Evolutionary conservation across 2,329 filamentous ascomycete species (phyloP), one percentile per base, ranked within the genome.

Genomic region (Cephalotrichum gorgonifer): DNA sequence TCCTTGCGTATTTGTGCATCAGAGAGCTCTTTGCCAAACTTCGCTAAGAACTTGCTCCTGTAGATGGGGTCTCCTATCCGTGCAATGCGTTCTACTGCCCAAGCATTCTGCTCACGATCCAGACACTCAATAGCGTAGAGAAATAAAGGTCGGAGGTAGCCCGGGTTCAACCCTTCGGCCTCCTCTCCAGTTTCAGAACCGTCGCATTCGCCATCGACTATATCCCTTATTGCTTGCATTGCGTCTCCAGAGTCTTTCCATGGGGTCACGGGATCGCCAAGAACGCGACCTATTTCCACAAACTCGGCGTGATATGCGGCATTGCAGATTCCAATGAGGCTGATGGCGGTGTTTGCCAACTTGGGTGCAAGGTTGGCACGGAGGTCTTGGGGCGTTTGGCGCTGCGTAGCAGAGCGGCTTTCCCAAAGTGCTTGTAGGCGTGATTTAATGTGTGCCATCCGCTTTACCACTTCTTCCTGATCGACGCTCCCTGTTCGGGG

Each of bases 121-220:
- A 56, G 52, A 41, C 49, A 53, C 42, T 58, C 56, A 33, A 57
- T 54, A 7, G 54, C 54, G 26, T 50, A 56, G 14, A 58, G 23
- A 25, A 58, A 58, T 31, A 58, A 26, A 6, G 56, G 51, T 11
- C 56, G 54, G 8, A 57, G 53, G 47, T 55, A 58, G 1, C 54
- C 55, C 9, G 54, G 41, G 43, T 53, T 56, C 20, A 57, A 35
- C 6, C 27, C 27, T 12, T 30, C 27, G 27, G 12, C 27, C 15
- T n/a, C n/a, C n/a, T 39, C 38, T 14, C 14, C 47, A 11, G 22
- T 27, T 6, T 50, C 39, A 11, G 25, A 33, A 22, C n/a, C 49
- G 43, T 51, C 51, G 46, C 50, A 52, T 27, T 57, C 49, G 6
- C 52, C 51, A 28, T 56, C 54, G 14, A 57, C 48, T n/a, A 55